Evolutionary conservation across 257 asterid species (phyloP).

Genomic region (Lavandula angustifolia): DNA sequence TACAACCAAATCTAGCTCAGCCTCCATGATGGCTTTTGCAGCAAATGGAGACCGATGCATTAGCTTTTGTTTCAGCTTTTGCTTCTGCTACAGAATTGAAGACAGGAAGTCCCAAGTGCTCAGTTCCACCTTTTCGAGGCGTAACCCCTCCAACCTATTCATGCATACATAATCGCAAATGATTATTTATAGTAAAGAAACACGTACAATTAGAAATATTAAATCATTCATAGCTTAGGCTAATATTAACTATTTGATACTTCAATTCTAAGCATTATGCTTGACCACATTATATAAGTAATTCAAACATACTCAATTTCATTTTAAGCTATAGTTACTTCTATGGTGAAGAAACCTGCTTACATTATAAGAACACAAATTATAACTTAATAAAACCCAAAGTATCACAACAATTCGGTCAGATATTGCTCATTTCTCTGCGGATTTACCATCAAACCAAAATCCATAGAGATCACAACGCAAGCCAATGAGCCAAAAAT

Average conservation of each 20-base stretch:
- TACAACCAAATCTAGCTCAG: conserved; percentile 89
- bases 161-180: conserved; percentile 8
- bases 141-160: conserved; percentile 97
- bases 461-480: background rate
- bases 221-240: background rate
- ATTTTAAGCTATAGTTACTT: background rate
- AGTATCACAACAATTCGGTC: background rate
- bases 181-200: conserved; percentile 10
- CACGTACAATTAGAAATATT: background rate
- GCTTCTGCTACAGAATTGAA: conserved; percentile 91
- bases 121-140: conserved; percentile 93
- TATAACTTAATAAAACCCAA: background rate
- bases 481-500: background rate
- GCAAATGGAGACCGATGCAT: conserved; percentile 98
- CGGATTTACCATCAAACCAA: background rate
- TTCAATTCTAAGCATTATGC: too few relatives aligned
- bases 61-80: conserved; percentile 88
- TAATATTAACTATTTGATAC: too few relatives aligned
- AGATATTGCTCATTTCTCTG: background rate
- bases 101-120: conserved; percentile 95
- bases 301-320: background rate
- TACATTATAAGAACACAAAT: background rate
- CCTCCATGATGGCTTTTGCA: conserved; percentile 84
- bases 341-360: background rate
- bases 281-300: background rate